Evolutionary conservation across 2,329 filamentous ascomycete species (phyloP).

Genomic region (Dothistroma pini): DNA sequence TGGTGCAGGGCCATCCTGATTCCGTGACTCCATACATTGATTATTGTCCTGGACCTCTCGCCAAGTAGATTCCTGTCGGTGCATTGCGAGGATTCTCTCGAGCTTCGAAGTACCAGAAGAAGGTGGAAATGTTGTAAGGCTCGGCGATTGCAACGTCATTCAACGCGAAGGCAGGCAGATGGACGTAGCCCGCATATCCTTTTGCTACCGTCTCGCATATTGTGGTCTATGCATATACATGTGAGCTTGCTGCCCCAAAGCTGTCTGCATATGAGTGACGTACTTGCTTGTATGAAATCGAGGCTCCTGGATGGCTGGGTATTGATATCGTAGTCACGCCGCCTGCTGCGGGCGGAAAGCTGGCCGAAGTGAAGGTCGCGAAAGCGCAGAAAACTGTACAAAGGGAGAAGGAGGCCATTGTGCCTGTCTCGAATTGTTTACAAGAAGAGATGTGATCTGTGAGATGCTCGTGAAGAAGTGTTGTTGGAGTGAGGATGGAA

Average conservation of each 20-base stretch:
- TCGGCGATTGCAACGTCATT: slow-evolving; percentile 13
- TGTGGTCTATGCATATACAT: slow-evolving; percentile 18
- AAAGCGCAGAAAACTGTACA: slow-evolving; percentile 3
- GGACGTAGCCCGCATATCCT: slow-evolving; percentile 56
- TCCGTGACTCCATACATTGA: slow-evolving; percentile 58
- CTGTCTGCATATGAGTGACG: background rate
- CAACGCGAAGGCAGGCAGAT: slow-evolving; percentile 45
- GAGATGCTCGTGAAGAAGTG: background rate
- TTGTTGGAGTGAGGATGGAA: slow-evolving; percentile 3
- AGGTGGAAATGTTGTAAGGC: slow-evolving; percentile 43
- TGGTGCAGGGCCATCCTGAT: slow-evolving; percentile 41
- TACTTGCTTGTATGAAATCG: slow-evolving; percentile 28
- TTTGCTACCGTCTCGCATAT: slow-evolving; percentile 55
- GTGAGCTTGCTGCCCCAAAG: background rate
- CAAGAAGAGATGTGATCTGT: background rate
- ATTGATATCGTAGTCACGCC: slow-evolving; percentile 15
- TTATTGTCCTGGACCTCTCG: slow-evolving; percentile 57
- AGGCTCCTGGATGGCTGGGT: slow-evolving; percentile 11
- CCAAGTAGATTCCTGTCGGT: slow-evolving; percentile 59
- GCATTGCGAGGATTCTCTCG: slow-evolving; percentile 50
- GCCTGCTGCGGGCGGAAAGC: slow-evolving; percentile 16
- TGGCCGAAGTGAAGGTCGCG: slow-evolving; percentile 10
- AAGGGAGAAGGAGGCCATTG: background rate
- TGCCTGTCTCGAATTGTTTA: background rate
- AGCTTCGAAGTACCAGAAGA: slow-evolving; percentile 64